These are phyloP conservation scores for Amanita rimosa DNA, from an alignment of 768 basidiomycete genomes.

Conservation along the genomic window DNA sequence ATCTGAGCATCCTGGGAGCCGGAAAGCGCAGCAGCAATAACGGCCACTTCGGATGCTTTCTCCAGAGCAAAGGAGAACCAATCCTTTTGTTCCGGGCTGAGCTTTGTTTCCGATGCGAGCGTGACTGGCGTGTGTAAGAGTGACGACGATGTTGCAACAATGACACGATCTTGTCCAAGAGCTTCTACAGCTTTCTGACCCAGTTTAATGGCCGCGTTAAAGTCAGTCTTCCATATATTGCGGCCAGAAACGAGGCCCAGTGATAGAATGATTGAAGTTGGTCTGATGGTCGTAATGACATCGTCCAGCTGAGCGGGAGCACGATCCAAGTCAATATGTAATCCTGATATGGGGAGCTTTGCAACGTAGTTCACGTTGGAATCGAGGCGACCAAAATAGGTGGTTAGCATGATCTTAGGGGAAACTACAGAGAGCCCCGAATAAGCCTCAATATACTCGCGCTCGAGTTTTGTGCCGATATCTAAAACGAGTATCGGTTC, in stretches of 20 bases:
- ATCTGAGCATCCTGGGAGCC: conserved; percentile 71
- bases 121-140: conserved; percentile 98
- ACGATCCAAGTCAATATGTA: conserved; percentile 96
- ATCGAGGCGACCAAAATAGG: conserved; percentile 96
- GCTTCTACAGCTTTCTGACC: conserved; percentile 77
- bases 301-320: conserved; percentile 82
- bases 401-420: conserved; percentile 89
- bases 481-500: conserved; percentile 96
- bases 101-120: conserved; percentile 82
- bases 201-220: conserved; percentile 68
- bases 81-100: conserved; percentile 82
- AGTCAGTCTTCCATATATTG: conserved; percentile 99
- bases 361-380: conserved; percentile 79
- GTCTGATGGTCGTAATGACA: conserved; percentile 74
- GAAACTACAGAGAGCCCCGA: conserved; percentile 69
- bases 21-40: conserved; percentile 75
- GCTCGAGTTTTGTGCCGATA: conserved; percentile 61
- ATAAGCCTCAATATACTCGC: conserved; percentile 74
- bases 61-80: conserved; percentile 99
- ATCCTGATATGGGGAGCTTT: conserved; percentile 86
- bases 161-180: conserved; percentile 81
- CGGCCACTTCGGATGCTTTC: conserved; percentile 86
- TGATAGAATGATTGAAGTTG: conserved; percentile 72
- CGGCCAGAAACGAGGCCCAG: conserved; percentile 96
- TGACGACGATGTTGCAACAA: conserved; percentile 93